A percentile compares a stretch with the other conserved stretches of the same genome.
Evolutionary conservation across 495 filamentous ascomycete species (phyloP).

Genomic region (Aspergillus conjunctus): DNA sequence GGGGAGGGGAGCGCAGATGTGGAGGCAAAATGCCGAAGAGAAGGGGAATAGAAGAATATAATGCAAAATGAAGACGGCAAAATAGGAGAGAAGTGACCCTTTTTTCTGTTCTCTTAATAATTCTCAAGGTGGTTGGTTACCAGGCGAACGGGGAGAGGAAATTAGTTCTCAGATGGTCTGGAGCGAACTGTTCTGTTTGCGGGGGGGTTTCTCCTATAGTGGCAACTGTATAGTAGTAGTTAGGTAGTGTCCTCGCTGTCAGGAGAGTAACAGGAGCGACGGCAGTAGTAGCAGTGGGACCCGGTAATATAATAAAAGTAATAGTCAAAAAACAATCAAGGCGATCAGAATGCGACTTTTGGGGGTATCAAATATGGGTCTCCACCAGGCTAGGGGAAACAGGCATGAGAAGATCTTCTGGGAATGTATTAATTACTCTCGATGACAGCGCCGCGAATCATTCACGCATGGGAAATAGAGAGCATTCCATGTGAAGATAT

Average conservation of each 20-base stretch:
- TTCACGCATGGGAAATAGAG: neutral
- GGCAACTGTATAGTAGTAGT: slow-evolving; percentile 8
- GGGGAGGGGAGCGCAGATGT: slow-evolving; percentile 4
- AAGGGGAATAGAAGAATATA: slow-evolving; percentile 9
- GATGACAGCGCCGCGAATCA: neutral
- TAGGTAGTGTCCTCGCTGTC: slow-evolving; percentile 5
- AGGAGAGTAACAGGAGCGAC: slow-evolving; percentile 7
- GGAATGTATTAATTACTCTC: neutral
- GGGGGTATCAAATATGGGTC: slow-evolving; percentile 16
- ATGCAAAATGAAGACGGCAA: slow-evolving; percentile 3
- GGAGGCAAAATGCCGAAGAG: slow-evolving; percentile 11
- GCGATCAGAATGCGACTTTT: slow-evolving; percentile 18
- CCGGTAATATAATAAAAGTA: slow-evolving; percentile 9
- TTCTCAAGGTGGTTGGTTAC: slow-evolving; percentile 25
- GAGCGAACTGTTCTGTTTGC: slow-evolving; percentile 34
- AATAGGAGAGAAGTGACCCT: slow-evolving; percentile 18
- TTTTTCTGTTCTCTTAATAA: slow-evolving; percentile 16
- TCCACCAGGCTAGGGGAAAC: slow-evolving; percentile 12
- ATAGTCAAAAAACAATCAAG: slow-evolving; percentile 8
- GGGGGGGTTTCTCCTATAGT: slow-evolving; percentile 16
- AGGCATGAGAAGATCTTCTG: slow-evolving; percentile 6
- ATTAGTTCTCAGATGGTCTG: slow-evolving; percentile 20
- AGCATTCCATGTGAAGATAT: neutral
- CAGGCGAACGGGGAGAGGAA: slow-evolving; percentile 26
- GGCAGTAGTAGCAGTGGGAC: neutral